Evolutionary conservation across 2,329 filamentous ascomycete species (phyloP), one percentile per base, ranked within the genome.

Genomic region (Colletotrichum godetiae): DNA sequence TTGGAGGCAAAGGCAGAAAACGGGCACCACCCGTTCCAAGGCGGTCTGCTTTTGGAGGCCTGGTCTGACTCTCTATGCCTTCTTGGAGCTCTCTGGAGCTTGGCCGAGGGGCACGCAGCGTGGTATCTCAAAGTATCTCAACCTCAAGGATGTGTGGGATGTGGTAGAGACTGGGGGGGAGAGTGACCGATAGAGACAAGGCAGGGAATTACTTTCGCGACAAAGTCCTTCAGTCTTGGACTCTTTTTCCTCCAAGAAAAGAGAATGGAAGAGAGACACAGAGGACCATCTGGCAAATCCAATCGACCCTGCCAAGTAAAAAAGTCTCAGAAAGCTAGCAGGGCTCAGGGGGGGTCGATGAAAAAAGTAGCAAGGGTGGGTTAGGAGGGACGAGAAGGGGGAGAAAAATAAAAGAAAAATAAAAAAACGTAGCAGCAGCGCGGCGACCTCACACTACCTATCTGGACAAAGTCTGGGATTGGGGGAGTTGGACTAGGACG

Each of bases 311-410:
- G 67, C 67, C 67, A 57, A 71, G 57, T 73, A 31, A 5, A 56
- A 60, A 66, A 74, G 72, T 74, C 72, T 74, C 72, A 74, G 68
- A 63, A 59, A 72, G 67, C 67, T 49, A 67, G 59, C 66, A 73
- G 55, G 71, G 57, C 68, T 27, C 56, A 33, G 62, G 60, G 62
- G 46, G 42, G 13, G 37, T 42, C 37, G 49, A 46, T 55, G 42
- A 19, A 10, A 37, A 37, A 62, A 53, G n/a, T 22, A 31, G 58
- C 58, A 24, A 46, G 66, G 65, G 57, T 57, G 31, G 42, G 35
- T 29, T 29, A 22, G 63, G 55, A 62, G 7, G 37, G 37, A 63
- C 22, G 64, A 37, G 13, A 31, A 60, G 42, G 24, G 33, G 35
- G 22, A 46, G 59, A n/a, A 31, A 49, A 11, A 59, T 27, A 27